Conservation (phyloP, 805 yeast species). For the Cyberlindnera maritima region DNA sequence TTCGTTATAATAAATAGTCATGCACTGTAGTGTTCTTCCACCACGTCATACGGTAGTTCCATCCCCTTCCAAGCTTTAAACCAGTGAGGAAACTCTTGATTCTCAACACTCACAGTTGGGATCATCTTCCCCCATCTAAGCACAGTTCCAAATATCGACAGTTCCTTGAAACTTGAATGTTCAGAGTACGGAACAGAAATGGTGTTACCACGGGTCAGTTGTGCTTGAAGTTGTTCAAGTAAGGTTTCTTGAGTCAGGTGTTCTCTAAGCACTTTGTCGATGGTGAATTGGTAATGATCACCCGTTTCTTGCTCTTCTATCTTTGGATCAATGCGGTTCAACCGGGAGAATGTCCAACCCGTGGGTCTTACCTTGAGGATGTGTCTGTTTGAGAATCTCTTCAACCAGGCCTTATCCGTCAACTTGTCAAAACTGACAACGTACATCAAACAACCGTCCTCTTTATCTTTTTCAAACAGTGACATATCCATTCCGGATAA, state of each 20-base stretch:
- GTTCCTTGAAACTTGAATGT: conserved; percentile 86
- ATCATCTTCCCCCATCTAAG: conserved; percentile 53
- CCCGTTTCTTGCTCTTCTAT: neutral
- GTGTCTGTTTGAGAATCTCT: conserved; percentile 24
- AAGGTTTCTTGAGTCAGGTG: conserved; percentile 5
- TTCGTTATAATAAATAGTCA: too few relatives aligned
- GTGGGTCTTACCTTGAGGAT: conserved; percentile 82
- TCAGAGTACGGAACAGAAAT: conserved; percentile 84
- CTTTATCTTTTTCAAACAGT: conserved; percentile 11
- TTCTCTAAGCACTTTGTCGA: neutral
- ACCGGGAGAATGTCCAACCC: conserved; percentile 73
- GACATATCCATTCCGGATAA: conserved; percentile 15
- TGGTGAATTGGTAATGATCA: neutral
- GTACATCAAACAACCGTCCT: conserved; percentile 49
- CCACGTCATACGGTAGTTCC: conserved; percentile 2
- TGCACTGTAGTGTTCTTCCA: conserved; percentile 11
- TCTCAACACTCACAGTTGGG: conserved; percentile 69
- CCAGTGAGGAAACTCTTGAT: conserved; percentile 24
- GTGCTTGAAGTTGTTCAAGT: conserved; percentile 8
- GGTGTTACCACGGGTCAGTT: conserved; percentile 12
- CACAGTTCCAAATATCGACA: conserved; percentile 59
- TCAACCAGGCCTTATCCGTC: conserved; percentile 30
- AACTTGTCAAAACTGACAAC: conserved; percentile 66
- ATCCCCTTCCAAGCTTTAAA: conserved; percentile 20
- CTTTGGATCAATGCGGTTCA: conserved; percentile 2